phyloP scores from a whole-genome alignment of 108 stramenopile genomes.

The Craspedostauros australis region DNA sequence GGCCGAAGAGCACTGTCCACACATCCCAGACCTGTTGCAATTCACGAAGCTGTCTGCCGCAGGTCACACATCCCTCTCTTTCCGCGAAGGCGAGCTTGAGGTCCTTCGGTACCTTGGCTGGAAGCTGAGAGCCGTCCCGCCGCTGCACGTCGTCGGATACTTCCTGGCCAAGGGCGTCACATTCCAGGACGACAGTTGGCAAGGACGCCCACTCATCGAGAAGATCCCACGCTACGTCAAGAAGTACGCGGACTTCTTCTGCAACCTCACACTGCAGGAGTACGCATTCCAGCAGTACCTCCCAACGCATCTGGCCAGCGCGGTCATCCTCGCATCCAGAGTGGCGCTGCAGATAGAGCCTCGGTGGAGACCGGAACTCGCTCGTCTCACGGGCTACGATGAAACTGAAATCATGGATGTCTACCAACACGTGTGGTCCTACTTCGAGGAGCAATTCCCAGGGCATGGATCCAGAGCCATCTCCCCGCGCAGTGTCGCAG shows the following conservation, averaged over 20 bases:
- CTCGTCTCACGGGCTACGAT: constrained; percentile 65
- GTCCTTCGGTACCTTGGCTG: constrained; percentile 71
- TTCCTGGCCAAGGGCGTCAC: constrained; percentile 72
- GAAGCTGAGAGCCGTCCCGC: constrained; percentile 75
- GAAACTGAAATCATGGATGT: constrained; percentile 58
- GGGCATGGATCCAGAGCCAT: constrained; percentile 77
- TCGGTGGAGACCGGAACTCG: constrained; percentile 71
- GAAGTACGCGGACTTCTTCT: constrained; percentile 93
- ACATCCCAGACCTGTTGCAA: constrained; percentile 75
- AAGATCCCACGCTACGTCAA: constrained; percentile 90
- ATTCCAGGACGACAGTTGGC: constrained; percentile 80
- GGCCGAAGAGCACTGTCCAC: constrained; percentile 86
- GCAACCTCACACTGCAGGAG: constrained; percentile 89
- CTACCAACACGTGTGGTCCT: constrained; percentile 81
- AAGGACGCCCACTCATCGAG: constrained; percentile 71
- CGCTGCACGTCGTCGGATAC: constrained; percentile 77
- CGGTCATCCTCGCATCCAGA: constrained; percentile 73
- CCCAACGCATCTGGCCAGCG: constrained; percentile 81
- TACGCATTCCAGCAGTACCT: constrained; percentile 85
- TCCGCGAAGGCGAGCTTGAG: constrained; percentile 82
- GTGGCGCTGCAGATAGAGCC: constrained; percentile 80
- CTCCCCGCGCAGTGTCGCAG: constrained; percentile 78
- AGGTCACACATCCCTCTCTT: constrained; percentile 74
- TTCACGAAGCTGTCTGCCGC: constrained; percentile 67
- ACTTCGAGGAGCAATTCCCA: constrained; percentile 89